A percentile compares a stretch with the other conserved stretches of the same genome.
phyloP scores from a whole-genome alignment of 2,329 filamentous ascomycete species.

The Fusarium siculi region DNA sequence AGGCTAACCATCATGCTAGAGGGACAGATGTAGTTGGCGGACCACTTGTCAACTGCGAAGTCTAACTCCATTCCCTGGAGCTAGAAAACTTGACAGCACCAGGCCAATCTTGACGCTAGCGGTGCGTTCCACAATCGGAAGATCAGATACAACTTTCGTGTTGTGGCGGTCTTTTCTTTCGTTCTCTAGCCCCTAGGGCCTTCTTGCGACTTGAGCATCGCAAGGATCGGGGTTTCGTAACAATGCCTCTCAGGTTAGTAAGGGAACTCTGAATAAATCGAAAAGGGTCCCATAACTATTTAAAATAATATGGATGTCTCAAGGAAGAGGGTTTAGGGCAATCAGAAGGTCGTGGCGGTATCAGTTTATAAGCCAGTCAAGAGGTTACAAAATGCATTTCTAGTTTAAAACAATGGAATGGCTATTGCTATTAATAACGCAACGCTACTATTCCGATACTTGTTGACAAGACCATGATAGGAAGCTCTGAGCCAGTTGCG shows the following conservation, averaged over 20 bases:
- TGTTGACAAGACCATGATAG: rapidly evolving
- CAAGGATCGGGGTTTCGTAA: neutral
- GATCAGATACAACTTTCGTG: neutral
- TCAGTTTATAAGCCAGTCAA: neutral
- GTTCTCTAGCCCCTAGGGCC: neutral
- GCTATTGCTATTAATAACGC: neutral
- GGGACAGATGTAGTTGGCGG: neutral
- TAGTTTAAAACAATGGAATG: neutral
- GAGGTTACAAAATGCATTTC: neutral
- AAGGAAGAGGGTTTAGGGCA: neutral
- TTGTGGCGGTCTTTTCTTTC: neutral
- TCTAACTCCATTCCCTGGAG: neutral
- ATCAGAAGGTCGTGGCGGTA: neutral
- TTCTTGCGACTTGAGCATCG: neutral
- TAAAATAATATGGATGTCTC: neutral
- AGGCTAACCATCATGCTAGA: neutral
- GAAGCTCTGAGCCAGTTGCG: rapidly evolving
- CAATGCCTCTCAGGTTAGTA: neutral
- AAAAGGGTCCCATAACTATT: neutral
- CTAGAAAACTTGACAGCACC: neutral
- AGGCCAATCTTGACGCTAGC: rapidly evolving
- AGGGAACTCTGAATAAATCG: neutral
- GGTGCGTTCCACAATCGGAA: rapidly evolving
- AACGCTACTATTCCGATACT: neutral
- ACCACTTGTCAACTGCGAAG: neutral